Percentiles rank a stretch among this genome's conserved stretches.
These are phyloP conservation scores for Tremella fuciformis DNA, from an alignment of 768 basidiomycete species.

Conservation along the genomic window DNA sequence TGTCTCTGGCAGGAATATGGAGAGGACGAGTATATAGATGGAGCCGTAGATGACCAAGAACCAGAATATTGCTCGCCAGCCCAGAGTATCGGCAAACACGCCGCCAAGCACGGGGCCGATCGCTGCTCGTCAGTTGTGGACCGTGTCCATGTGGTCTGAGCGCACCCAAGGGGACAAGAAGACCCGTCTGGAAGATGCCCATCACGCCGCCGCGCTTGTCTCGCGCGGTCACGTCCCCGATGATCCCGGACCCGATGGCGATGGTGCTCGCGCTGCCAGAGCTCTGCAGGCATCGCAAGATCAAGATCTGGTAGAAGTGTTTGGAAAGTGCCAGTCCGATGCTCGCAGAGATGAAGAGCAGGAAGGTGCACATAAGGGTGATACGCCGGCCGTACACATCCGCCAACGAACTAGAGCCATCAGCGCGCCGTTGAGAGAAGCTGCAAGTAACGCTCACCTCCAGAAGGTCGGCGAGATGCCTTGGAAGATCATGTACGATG, in stretches of 20 bases:
- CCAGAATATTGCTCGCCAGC: conserved; percentile 57
- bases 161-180: background rate
- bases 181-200: background rate
- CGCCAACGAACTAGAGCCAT: background rate
- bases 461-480: background rate
- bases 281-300: background rate
- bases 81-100: conserved; percentile 59
- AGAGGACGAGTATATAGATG: background rate
- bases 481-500: background rate
- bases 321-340: background rate
- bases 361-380: background rate
- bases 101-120: conserved; percentile 58
- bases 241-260: background rate
- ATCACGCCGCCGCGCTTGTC: conserved; percentile 1
- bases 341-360: conserved; percentile 1
- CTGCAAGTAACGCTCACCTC: too few relatives aligned
- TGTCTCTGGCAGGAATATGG: conserved; percentile 1
- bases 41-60: conserved; percentile 12
- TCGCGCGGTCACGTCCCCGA: background rate
- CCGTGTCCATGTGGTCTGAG: too few relatives aligned
- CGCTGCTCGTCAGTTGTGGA: conserved; percentile 1
- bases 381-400: background rate
- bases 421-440: background rate
- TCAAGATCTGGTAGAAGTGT: background rate
- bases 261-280: background rate